Percentiles rank a stretch among this genome's conserved stretches.
Evolutionary conservation across 352 stramenopile species (phyloP).

Genomic region (Phytophthora pinifolia): DNA sequence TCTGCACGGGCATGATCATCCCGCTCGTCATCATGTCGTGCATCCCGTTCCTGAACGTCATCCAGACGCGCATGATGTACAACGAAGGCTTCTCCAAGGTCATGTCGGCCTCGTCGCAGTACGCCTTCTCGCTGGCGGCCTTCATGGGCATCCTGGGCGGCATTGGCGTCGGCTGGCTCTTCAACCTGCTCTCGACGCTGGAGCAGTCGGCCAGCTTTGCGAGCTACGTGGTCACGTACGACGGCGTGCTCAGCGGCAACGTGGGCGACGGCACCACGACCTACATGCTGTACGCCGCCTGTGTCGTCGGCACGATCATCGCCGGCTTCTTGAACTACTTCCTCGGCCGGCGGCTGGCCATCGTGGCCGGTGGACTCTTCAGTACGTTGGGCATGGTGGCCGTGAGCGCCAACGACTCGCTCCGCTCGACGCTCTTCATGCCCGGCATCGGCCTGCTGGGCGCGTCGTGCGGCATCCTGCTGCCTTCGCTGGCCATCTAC

Average conservation of each 20-base stretch:
- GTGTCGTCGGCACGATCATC: conserved; percentile 52
- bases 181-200: conserved; percentile 62
- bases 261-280: conserved; percentile 58
- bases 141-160: conserved; percentile 70
- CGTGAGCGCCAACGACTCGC: conserved; percentile 54
- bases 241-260: conserved; percentile 52
- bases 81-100: conserved; percentile 83
- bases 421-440: conserved; percentile 48
- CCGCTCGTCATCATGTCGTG: conserved; percentile 67
- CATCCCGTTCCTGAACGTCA: conserved; percentile 78
- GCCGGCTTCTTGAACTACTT: conserved; percentile 59
- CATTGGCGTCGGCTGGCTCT: conserved; percentile 64
- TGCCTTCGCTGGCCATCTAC: conserved; percentile 74
- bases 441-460: conserved; percentile 65
- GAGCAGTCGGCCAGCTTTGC: conserved; percentile 66
- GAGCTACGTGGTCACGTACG: conserved; percentile 67
- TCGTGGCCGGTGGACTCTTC: conserved; percentile 62
- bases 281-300: conserved; percentile 54
- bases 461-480: conserved; percentile 54
- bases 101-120: conserved; percentile 78
- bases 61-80: conserved; percentile 88
- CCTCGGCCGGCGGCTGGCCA: conserved; percentile 58
- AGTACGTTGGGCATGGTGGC: conserved; percentile 67
- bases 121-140: conserved; percentile 68
- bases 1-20: conserved; percentile 62